These are phyloP conservation scores for Coemansia sp. DNA, from an alignment of 192 early-diverging fungal species.

Conservation along the genomic window DNA sequence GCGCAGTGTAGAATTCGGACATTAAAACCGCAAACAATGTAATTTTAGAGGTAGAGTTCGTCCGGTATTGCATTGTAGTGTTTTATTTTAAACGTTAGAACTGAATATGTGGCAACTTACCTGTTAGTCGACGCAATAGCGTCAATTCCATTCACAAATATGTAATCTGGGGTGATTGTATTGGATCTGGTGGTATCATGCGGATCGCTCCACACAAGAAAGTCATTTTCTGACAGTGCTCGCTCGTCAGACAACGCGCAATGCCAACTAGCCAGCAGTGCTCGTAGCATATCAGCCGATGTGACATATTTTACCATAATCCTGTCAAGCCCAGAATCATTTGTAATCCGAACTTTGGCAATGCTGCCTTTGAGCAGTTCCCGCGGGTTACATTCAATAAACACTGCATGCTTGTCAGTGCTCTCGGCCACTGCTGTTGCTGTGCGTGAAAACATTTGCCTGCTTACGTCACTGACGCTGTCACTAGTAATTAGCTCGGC, in stretches of 20 bases:
- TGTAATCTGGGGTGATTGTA: constrained; percentile 25
- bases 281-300: constrained; percentile 30
- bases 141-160: constrained; percentile 46
- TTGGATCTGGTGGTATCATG: neutral
- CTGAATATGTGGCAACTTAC: constrained; percentile 10
- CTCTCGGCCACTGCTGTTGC: constrained; percentile 12
- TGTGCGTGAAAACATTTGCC: constrained; percentile 26
- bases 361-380: constrained; percentile 17
- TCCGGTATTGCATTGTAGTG: too few relatives aligned
- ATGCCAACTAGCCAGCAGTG: constrained; percentile 48
- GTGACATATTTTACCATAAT: constrained; percentile 34
- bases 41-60: neutral
- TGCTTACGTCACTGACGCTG: constrained; percentile 18
- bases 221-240: constrained; percentile 22
- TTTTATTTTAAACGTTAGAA: too few relatives aligned
- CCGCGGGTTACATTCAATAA: constrained; percentile 38
- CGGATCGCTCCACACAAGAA: constrained; percentile 28
- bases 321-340: constrained; percentile 15
- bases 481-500: constrained; percentile 18
- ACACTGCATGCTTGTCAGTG: constrained; percentile 7
- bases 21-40: neutral
- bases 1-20: neutral
- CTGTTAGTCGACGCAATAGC: constrained; percentile 23
- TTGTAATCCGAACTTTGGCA: neutral
- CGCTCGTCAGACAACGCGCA: neutral